A percentile compares a stretch with the other conserved stretches of the same genome.
Conservation (phyloP, 768 basidiomycete species). For the Boletus reticulatus region DNA sequence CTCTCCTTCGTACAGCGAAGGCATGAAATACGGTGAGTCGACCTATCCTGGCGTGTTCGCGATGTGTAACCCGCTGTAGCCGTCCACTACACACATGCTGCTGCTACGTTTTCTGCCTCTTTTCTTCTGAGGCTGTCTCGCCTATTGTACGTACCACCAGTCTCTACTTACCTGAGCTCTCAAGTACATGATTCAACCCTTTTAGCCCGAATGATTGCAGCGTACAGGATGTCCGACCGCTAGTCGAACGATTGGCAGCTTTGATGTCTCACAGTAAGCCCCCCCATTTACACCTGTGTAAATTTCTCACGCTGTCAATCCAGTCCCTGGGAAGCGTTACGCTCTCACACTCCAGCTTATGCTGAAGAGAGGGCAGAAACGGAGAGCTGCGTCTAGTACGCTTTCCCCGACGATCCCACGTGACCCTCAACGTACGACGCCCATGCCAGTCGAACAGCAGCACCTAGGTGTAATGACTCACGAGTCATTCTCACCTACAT, state of each 20-base stretch:
- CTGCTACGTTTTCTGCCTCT: constrained; percentile 91
- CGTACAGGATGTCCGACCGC: constrained; percentile 64
- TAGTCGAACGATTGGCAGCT: constrained; percentile 74
- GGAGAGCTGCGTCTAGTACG: constrained; percentile 51
- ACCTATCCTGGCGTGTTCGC: neutral
- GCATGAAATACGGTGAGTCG: constrained; percentile 82
- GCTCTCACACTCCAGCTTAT: constrained; percentile 88
- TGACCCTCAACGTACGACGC: constrained; percentile 49
- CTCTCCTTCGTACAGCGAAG: constrained; percentile 81
- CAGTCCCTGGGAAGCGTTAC: constrained; percentile 92
- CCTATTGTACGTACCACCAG: constrained; percentile 65
- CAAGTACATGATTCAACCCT: neutral
- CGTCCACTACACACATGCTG: constrained; percentile 89
- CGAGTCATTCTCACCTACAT: constrained; percentile 57
- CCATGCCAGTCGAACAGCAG: constrained; percentile 47
- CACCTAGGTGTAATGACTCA: constrained; percentile 36
- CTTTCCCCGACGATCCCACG: constrained; percentile 61
- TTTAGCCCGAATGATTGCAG: constrained; percentile 84
- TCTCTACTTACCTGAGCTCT: neutral
- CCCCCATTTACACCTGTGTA: neutral
- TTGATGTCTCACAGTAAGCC: constrained; percentile 77
- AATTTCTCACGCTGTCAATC: constrained; percentile 6
- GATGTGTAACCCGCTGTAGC: constrained; percentile 40
- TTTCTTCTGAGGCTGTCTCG: constrained; percentile 84
- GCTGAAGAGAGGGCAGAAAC: constrained; percentile 73